phyloP scores from a whole-genome alignment of 2,329 filamentous ascomycete genomes.

The Scortechinia acanthostroma region DNA sequence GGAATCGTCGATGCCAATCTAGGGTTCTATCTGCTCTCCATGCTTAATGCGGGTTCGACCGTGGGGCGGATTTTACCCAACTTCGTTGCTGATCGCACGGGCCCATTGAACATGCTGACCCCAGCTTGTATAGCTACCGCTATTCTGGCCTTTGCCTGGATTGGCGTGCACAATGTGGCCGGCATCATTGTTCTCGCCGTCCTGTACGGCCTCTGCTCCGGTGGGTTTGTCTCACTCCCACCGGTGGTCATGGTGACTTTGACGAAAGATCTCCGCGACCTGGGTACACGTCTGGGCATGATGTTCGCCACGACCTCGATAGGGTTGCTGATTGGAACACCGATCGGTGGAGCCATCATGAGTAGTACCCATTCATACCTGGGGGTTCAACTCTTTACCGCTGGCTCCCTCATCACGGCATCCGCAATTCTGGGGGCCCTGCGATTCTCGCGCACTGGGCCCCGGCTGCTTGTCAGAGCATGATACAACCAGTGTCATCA shows the following conservation, averaged over 20 bases:
- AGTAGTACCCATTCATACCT: slow-evolving; percentile 5
- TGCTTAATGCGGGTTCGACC: slow-evolving; percentile 35
- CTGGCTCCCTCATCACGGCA: not conserved
- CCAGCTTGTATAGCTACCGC: slow-evolving; percentile 20
- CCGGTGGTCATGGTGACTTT: slow-evolving; percentile 17
- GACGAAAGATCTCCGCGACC: slow-evolving; percentile 13
- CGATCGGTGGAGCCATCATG: slow-evolving; percentile 38
- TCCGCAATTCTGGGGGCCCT: not conserved
- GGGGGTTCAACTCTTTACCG: not conserved
- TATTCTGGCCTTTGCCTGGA: slow-evolving; percentile 27
- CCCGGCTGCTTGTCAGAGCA: not conserved
- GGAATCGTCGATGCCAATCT: slow-evolving; percentile 8
- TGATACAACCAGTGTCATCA: not conserved
- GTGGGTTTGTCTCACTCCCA: slow-evolving; percentile 32
- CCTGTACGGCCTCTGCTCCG: slow-evolving; percentile 35
- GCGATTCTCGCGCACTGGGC: not conserved
- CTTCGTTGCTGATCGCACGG: slow-evolving; percentile 30
- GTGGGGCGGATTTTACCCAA: slow-evolving; percentile 34
- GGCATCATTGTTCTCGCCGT: slow-evolving; percentile 29
- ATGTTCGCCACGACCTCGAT: slow-evolving; percentile 25
- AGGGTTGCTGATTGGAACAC: slow-evolving; percentile 40
- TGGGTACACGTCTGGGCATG: slow-evolving; percentile 33
- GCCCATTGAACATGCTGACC: slow-evolving; percentile 27
- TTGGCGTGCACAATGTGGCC: slow-evolving; percentile 21
- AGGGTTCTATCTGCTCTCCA: slow-evolving; percentile 28